Percentiles rank a stretch among this genome's conserved stretches.
These are phyloP conservation scores for Oryza glaberrima DNA, from an alignment of 176 grass and related monocot species.

Conservation along the genomic window DNA sequence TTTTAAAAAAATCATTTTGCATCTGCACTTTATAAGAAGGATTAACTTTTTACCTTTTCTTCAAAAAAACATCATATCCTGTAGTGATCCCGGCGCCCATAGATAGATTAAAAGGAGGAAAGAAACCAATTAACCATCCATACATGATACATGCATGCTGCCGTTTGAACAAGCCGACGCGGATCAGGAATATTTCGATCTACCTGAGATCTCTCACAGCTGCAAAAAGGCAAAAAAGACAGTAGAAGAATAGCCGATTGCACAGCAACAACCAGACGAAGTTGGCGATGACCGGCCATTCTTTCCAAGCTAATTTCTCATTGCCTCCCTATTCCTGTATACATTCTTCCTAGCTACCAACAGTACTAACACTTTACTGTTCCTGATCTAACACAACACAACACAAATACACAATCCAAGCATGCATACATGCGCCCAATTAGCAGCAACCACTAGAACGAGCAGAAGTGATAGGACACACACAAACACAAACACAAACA, in stretches of 20 bases:
- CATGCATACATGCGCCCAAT: background rate
- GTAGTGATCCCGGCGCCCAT: background rate
- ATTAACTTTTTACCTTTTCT: background rate
- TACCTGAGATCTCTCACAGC: background rate
- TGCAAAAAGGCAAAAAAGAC: background rate
- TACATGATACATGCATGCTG: background rate
- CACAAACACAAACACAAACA: background rate
- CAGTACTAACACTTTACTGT: background rate
- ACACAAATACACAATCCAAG: background rate
- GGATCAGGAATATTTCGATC: constrained; percentile 15
- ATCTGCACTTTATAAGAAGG: too few species aligned
- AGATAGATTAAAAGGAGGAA: background rate
- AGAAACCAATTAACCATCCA: background rate
- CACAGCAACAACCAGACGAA: constrained; percentile 13
- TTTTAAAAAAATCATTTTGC: too few species aligned
- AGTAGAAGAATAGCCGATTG: background rate
- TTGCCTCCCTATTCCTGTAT: background rate
- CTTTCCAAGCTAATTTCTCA: constrained; percentile 10
- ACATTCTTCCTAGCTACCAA: background rate
- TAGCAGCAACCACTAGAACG: background rate
- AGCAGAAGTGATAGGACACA: constrained; percentile 16
- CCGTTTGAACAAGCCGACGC: background rate
- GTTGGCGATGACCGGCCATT: background rate
- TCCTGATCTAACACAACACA: constrained; percentile 21
- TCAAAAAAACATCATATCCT: background rate